These are phyloP conservation scores for Bifiguratus adelaidae DNA, from an alignment of 192 early-diverging fungal genomes.

Conservation along the genomic window DNA sequence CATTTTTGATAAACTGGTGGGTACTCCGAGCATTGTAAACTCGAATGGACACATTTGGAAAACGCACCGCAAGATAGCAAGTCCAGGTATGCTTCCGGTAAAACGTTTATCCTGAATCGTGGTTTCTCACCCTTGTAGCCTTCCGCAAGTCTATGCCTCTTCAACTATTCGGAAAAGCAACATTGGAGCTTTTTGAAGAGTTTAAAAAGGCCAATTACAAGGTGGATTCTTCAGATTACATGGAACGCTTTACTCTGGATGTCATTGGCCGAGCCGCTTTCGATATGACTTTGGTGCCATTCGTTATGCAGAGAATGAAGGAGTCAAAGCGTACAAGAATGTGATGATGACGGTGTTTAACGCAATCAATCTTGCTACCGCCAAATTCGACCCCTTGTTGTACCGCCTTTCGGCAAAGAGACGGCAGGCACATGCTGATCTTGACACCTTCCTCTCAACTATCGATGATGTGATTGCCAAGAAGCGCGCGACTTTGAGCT, in stretches of 20 bases:
- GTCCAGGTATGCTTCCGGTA: too few species aligned
- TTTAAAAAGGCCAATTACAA: too few species aligned
- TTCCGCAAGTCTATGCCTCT: neutral
- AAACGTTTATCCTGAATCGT: too few species aligned
- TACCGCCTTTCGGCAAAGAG: too few species aligned
- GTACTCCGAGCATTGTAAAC: neutral
- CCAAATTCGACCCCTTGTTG: conserved; percentile 14
- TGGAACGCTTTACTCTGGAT: neutral
- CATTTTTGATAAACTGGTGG: neutral
- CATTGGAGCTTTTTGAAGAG: neutral
- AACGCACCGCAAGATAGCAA: neutral
- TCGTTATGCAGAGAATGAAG: neutral
- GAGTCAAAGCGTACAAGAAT: conserved; percentile 1
- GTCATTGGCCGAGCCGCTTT: neutral
- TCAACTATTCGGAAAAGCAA: neutral
- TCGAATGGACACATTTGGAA: neutral
- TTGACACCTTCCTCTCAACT: conserved; percentile 5
- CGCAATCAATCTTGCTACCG: conserved; percentile 23
- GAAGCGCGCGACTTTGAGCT: conserved; percentile 10
- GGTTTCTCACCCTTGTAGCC: too few species aligned
- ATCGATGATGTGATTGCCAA: conserved; percentile 28
- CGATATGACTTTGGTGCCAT: neutral
- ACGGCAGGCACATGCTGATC: conserved; percentile 24
- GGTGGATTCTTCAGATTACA: neutral
- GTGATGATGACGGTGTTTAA: neutral